These are phyloP conservation scores for Wickerhamiella pararugosa DNA, from an alignment of 1,139 yeast species.

Conservation along the genomic window DNA sequence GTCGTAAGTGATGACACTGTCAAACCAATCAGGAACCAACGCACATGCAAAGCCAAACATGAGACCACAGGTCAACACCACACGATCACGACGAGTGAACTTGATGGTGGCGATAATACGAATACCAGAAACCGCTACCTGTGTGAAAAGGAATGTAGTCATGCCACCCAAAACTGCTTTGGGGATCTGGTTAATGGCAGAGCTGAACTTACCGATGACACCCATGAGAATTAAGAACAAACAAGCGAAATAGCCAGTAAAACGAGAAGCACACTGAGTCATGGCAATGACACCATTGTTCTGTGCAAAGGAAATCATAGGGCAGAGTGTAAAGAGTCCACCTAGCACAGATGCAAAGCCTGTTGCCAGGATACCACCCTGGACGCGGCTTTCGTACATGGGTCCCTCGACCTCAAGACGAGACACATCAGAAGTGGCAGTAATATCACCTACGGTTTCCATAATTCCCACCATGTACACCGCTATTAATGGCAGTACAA, in stretches of 20 bases:
- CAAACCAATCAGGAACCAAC: constrained; percentile 64
- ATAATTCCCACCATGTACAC: constrained; percentile 66
- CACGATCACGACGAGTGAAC: constrained; percentile 78
- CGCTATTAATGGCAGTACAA: constrained; percentile 68
- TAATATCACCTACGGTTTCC: constrained; percentile 87
- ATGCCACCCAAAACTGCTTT: constrained; percentile 77
- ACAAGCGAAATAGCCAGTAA: constrained; percentile 82
- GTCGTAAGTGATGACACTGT: constrained; percentile 52
- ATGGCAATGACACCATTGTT: constrained; percentile 85
- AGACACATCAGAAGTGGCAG: constrained; percentile 84
- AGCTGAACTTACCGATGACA: constrained; percentile 74
- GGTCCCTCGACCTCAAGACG: constrained; percentile 70
- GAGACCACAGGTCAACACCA: constrained; percentile 59
- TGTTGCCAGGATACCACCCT: constrained; percentile 83
- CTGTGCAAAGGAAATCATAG: constrained; percentile 81
- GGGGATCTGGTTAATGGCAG: constrained; percentile 76
- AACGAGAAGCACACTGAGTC: constrained; percentile 76
- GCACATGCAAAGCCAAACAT: constrained; percentile 70
- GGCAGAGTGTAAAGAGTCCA: constrained; percentile 51
- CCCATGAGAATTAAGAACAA: constrained; percentile 76
- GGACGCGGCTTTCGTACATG: constrained; percentile 65
- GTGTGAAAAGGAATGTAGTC: constrained; percentile 76
- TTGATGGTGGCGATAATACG: constrained; percentile 61
- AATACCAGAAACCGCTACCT: constrained; percentile 80
- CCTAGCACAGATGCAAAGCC: constrained; percentile 55